Evolutionary conservation across 768 basidiomycete genomes (phyloP).

Genomic region (Leccinum uliginosum): DNA sequence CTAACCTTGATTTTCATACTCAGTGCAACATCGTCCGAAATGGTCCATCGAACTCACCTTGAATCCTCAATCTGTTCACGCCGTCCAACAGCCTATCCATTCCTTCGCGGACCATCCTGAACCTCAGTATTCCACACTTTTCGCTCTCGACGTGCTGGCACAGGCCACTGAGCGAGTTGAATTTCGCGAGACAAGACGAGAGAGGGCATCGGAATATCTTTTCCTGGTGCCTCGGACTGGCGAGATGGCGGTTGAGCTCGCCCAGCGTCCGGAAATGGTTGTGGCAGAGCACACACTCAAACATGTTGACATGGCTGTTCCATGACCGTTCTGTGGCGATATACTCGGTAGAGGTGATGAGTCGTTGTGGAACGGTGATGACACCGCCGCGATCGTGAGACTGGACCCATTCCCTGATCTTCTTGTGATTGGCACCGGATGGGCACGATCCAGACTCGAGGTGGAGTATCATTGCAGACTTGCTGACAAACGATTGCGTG

Average conservation of each 20-base stretch:
- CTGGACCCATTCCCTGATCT: conserved; percentile 35
- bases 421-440: conserved; percentile 43
- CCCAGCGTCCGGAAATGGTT: conserved; percentile 34
- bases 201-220: conserved; percentile 54
- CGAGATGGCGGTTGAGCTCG: conserved; percentile 57
- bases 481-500: conserved; percentile 42
- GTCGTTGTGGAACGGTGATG: conserved; percentile 53
- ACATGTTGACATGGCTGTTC: conserved; percentile 34
- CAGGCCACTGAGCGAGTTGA: conserved; percentile 52
- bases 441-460: conserved; percentile 57
- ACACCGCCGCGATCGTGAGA: conserved; percentile 41
- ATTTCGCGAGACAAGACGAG: conserved; percentile 38
- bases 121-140: conserved; percentile 50
- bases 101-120: conserved; percentile 36
- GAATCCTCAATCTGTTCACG: conserved; percentile 11
- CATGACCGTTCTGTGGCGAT: conserved; percentile 38
- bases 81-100: conserved; percentile 33
- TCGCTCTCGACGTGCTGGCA: conserved; percentile 66
- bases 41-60: conserved; percentile 5
- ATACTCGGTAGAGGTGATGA: conserved; percentile 34
- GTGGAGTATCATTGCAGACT: conserved; percentile 55
- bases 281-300: conserved; percentile 66
- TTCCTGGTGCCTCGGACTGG: conserved; percentile 55
- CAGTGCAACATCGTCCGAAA: not conserved
- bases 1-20: conserved; percentile 17